These are phyloP conservation scores for Mortierella hygrophila DNA, from an alignment of 192 early-diverging fungal genomes.

Conservation along the genomic window DNA sequence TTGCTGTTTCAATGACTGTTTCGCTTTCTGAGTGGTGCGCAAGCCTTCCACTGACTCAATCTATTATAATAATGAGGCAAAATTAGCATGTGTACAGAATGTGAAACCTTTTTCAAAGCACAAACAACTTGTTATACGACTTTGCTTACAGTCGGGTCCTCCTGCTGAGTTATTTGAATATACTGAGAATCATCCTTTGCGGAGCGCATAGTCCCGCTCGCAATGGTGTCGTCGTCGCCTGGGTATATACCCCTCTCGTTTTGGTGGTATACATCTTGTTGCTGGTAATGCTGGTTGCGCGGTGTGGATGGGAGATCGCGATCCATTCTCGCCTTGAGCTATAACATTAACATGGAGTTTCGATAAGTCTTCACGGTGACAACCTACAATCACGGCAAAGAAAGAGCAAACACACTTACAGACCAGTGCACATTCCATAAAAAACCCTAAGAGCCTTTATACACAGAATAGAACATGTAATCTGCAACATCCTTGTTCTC, in stretches of 20 bases:
- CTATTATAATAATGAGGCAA: background rate
- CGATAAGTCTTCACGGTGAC: background rate
- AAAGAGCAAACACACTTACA: background rate
- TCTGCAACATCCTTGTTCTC: no score
- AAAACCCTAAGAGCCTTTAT: no score
- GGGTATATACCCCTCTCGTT: background rate
- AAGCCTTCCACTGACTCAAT: background rate
- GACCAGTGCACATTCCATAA: no score
- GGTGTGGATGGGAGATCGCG: background rate
- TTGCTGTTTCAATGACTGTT: conserved; percentile 6
- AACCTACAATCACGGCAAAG: background rate
- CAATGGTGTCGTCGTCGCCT: background rate
- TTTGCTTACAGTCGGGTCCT: conserved; percentile 9
- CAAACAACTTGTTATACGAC: background rate
- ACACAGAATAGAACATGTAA: no score
- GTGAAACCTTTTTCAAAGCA: background rate
- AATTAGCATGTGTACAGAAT: background rate
- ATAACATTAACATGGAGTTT: background rate
- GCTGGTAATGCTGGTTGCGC: background rate
- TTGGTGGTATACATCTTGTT: background rate
- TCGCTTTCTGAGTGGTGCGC: background rate
- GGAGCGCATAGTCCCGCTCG: background rate
- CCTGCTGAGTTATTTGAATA: background rate
- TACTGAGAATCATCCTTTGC: background rate
- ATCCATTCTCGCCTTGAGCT: background rate